A percentile compares a stretch with the other conserved stretches of the same genome.
Evolutionary conservation across 1,284 basidiomycete species (phyloP).

Genomic region (Stygiomarasmius scandens): DNA sequence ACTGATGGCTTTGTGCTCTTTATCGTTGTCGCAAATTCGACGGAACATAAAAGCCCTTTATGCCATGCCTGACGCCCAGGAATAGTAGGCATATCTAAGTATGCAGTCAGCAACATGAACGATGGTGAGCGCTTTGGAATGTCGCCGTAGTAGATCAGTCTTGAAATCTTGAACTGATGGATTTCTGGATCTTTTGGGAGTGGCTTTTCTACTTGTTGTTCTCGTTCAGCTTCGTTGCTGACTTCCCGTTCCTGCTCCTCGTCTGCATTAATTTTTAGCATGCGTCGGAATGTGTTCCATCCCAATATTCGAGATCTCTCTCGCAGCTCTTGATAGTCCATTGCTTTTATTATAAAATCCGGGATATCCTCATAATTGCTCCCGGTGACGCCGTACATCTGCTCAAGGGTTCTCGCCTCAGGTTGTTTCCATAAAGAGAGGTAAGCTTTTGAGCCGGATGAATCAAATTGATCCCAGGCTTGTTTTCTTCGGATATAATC

Average conservation of each 20-base stretch:
- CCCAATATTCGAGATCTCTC: conserved; percentile 33
- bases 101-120: no score
- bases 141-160: conserved; percentile 30
- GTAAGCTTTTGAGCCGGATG: neutral
- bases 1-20: conserved; percentile 6
- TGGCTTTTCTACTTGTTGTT: conserved; percentile 40
- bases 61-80: conserved; percentile 12
- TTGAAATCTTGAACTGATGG: conserved; percentile 26
- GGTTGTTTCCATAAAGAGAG: conserved; percentile 36
- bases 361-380: neutral
- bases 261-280: conserved; percentile 26
- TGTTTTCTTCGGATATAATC: conserved; percentile 37
- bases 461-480: conserved; percentile 31
- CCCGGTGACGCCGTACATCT: conserved; percentile 33
- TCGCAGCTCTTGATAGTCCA: conserved; percentile 24
- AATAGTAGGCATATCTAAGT: conserved; percentile 6
- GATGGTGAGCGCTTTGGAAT: no score
- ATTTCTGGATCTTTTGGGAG: conserved; percentile 25
- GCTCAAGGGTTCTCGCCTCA: conserved; percentile 40
- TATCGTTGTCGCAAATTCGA: conserved; percentile 5
- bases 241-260: conserved; percentile 57
- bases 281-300: conserved; percentile 15
- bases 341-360: conserved; percentile 4
- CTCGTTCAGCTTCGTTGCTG: conserved; percentile 42
- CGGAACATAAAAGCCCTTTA: neutral